Conservation (phyloP, 495 filamentous ascomycete genomes). For the Barbatosphaeria neglecta region DNA sequence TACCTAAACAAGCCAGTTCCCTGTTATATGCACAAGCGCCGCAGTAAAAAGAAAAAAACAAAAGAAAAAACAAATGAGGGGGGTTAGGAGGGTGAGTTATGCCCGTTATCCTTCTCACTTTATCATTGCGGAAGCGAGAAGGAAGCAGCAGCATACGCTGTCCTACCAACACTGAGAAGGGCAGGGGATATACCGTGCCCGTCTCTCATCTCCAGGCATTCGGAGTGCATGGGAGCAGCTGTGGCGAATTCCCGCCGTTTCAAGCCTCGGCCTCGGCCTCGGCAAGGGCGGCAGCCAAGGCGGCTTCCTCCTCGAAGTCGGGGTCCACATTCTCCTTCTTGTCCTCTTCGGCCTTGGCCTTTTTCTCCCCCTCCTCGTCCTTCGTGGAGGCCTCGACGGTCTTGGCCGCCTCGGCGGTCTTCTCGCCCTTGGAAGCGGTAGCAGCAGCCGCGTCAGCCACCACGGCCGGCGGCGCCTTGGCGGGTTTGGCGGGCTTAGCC, state of each 20-base stretch:
- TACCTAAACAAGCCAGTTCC: no score
- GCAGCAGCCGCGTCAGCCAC: background rate
- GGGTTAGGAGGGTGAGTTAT: background rate
- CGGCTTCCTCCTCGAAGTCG: constrained; percentile 9
- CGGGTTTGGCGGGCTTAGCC: constrained; percentile 5
- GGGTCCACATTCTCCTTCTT: constrained; percentile 6
- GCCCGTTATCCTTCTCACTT: background rate
- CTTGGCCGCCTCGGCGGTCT: constrained; percentile 3
- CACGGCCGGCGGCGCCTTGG: constrained; percentile 2
- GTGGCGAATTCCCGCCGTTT: no score
- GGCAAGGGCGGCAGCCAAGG: no score
- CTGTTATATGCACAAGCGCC: background rate
- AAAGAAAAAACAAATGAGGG: background rate
- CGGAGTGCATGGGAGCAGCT: no score
- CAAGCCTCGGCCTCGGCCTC: no score
- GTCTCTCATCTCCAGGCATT: no score
- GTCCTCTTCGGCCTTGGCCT: constrained; percentile 5
- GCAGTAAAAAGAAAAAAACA: background rate
- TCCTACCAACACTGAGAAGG: no score
- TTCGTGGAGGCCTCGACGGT: constrained; percentile 3
- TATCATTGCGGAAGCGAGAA: background rate
- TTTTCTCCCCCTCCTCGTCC: constrained; percentile 1
- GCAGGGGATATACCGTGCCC: no score
- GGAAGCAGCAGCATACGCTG: no score
- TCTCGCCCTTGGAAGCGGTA: background rate